Evolutionary conservation across 495 filamentous ascomycete genomes (phyloP), one percentile per base, ranked within the genome.

Genomic region (Zalerion maritima): DNA sequence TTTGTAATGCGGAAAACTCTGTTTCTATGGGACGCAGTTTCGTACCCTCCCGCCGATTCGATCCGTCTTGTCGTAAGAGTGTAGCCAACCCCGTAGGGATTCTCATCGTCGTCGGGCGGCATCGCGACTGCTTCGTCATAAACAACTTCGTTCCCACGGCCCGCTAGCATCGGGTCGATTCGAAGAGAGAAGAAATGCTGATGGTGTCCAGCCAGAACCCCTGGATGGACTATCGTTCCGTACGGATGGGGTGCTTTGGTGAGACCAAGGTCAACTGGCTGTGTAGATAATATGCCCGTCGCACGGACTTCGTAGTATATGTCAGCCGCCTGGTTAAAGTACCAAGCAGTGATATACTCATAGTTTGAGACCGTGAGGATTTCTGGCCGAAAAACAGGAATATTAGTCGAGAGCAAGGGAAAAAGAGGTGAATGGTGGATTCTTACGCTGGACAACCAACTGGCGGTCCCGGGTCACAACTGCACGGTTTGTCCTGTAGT

Each of bases 141-240:
- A 0, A 80, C 57, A 28, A 80, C 64, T 5, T 75, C 70, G 45
- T 85, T 85, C 24, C 64, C 55, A 38, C 71, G 70, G 2, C 83
- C 86, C 35, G 81, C 83, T 31, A 92, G 62, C 24, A 71, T 69
- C 4, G 85, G 84, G 49, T 94, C 84, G 10, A 94, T 62, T 9
- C 85, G 78, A 1, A 92, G 71, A 2, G 78, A 82, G 55, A 94
- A 89, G 50, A 92, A 80, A 54, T 94, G 85, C 42, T 94, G 85
- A 39, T 94, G 85, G 70, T 31, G 71, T n/a, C n/a, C n/a, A n/a
- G 36, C 36, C 36, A 39, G 24, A 3, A 35, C 36, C 15, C 36
- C 76, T 0, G 76, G 76, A 26, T 77, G 71, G n/a, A 81, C 72
- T 15, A 77, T 59, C 0, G 72, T 81, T 14, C 76, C 76, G 61